A percentile compares a stretch with the other conserved stretches of the same genome.
phyloP scores from a whole-genome alignment of 108 stramenopile genomes.

The Stephanodiscus minutulus region DNA sequence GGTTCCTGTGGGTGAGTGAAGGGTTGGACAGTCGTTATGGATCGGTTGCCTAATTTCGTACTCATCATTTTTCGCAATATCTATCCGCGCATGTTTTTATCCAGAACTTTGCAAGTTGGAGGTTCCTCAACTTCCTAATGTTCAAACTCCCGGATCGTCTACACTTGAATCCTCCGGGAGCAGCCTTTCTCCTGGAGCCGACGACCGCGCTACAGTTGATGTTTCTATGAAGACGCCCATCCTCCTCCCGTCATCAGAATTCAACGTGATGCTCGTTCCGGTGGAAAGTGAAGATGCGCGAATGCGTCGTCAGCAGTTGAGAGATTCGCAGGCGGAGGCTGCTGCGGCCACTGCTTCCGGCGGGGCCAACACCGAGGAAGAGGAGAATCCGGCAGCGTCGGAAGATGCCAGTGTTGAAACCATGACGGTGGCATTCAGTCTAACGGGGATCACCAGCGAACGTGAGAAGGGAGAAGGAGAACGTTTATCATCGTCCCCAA shows the following conservation, averaged over 20 bases:
- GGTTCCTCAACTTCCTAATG: not conserved
- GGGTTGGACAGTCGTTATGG: not conserved
- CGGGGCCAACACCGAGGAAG: slow-evolving; percentile 26
- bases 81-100: not conserved
- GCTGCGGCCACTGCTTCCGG: slow-evolving; percentile 13
- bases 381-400: slow-evolving; percentile 6
- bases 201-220: not conserved
- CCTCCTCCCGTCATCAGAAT: not conserved
- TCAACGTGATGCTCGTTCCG: slow-evolving; percentile 78
- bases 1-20: slow-evolving; percentile 60
- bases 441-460: slow-evolving; percentile 29
- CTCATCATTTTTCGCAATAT: not conserved
- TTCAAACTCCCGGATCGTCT: not conserved
- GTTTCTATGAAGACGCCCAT: slow-evolving; percentile 1
- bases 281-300: slow-evolving; percentile 61
- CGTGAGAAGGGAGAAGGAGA: slow-evolving; percentile 31
- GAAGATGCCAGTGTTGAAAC: slow-evolving; percentile 31
- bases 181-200: slow-evolving; percentile 1
- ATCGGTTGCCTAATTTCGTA: not conserved
- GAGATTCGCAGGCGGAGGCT: slow-evolving; percentile 53
- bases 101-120: slow-evolving; percentile 2
- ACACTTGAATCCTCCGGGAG: not conserved
- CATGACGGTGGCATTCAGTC: slow-evolving; percentile 33
- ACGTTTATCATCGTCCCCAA: slow-evolving; percentile 14
- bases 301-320: slow-evolving; percentile 46